Evolutionary conservation across 176 grass and related monocot genomes (phyloP), one percentile per base, ranked within the genome.

Genomic region (Triticum monococcum): DNA sequence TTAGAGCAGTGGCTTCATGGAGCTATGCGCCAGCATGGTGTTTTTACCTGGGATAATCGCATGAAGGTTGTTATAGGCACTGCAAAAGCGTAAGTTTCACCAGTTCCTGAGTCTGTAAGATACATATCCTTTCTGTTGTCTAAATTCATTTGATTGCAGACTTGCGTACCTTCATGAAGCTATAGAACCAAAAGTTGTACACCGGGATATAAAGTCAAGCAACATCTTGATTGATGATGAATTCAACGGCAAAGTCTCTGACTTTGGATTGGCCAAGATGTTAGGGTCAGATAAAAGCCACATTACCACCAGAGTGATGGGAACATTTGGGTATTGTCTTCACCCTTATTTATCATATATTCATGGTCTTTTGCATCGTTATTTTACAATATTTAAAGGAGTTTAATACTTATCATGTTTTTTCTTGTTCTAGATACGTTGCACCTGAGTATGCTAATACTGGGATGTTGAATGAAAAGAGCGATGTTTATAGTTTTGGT

Each of bases 131-230:
- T 59, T 8, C 64, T 72, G 43, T 52, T 64, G 12, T 74, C 75
- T 36, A 38, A 63, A 63, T 62, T 78, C 57, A 35, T 81, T 84
- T 35, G 28, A 24, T 84, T 90, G 67, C 89, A 99, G 97, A 61
- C 92, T 99, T 86, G 90, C 97, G 69, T 99, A 99, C 90, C 92
- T 99, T 78, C 97, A 99, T 87, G 97, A 99, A 91, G 97, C 94
- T 54, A 99, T 99, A 85, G 97, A 99, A 75, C 97, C 97, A 45
- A 99, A 99, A 92, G 92, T 97, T 86, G 92, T 99, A 72, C 97
- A 99, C 65, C 92, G 97, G 26, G 97, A 99, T 94, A 97, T 99
- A 81, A 99, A 99, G 85, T 97, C 97, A 43, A 99, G 97, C 81
- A 99, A 99, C 43, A 99, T 99, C 78, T 91, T 99, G 89, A 99